Evolutionary conservation across 2,329 filamentous ascomycete species (phyloP).

Genomic region (Colletotrichum truncatum): DNA sequence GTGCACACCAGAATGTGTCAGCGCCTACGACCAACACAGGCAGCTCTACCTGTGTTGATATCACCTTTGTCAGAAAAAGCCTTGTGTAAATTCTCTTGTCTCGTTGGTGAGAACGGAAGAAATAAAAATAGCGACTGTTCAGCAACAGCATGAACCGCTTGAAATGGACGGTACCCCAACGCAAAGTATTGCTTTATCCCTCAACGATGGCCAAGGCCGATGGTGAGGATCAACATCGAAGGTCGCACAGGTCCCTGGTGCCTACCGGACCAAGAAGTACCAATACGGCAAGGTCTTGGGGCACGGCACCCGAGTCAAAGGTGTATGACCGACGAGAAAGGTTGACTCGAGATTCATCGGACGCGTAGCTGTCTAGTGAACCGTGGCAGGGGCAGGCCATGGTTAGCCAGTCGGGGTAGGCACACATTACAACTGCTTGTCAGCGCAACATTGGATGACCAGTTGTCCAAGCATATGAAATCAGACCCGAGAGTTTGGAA

Average conservation of each 20-base stretch:
- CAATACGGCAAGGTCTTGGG: too few relatives aligned
- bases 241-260: not conserved
- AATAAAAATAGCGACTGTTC: too few relatives aligned
- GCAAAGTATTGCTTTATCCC: too few relatives aligned
- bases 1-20: not conserved
- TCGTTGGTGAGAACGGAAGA: too few relatives aligned
- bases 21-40: not conserved
- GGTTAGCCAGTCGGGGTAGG: not conserved
- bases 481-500: conserved; percentile 17
- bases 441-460: not conserved
- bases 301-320: not conserved
- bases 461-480: not conserved
- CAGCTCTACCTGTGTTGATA: too few relatives aligned
- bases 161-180: too few relatives aligned
- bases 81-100: too few relatives aligned
- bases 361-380: not conserved
- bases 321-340: not conserved
- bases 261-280: too few relatives aligned
- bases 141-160: too few relatives aligned
- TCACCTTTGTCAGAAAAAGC: too few relatives aligned
- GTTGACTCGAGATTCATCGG: not conserved
- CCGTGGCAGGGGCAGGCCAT: not conserved
- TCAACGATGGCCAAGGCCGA: not conserved
- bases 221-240: not conserved
- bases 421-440: not conserved